Evolutionary conservation across 2,329 filamentous ascomycete genomes (phyloP).

Genomic region (Neopestalotiopsis clavispora): DNA sequence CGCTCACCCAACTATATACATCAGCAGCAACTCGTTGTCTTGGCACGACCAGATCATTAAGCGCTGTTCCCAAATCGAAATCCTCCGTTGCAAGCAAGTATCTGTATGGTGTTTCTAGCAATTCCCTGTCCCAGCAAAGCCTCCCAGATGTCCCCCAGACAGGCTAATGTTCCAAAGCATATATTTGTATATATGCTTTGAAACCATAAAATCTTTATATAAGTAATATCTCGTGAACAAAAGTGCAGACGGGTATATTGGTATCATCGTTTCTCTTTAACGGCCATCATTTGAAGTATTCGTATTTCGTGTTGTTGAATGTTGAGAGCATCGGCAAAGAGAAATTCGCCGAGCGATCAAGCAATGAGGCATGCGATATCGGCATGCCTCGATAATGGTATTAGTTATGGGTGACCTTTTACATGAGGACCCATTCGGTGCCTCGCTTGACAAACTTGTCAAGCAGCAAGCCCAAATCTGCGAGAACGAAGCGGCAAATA

Average conservation of each 20-base stretch:
- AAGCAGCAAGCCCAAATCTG: constrained; percentile 81
- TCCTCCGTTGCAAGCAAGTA: background rate
- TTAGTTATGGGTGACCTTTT: background rate
- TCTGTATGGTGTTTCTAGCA: background rate
- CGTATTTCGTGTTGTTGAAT: background rate
- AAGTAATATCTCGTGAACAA: background rate
- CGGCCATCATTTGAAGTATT: background rate
- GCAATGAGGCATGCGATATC: background rate
- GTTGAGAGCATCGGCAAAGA: background rate
- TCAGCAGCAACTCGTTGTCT: background rate
- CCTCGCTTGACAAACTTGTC: constrained; percentile 98
- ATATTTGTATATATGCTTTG: background rate
- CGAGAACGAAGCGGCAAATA: constrained; percentile 90
- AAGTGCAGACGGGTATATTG: background rate
- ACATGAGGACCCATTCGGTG: constrained; percentile 80
- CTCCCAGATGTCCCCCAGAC: background rate
- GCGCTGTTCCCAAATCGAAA: background rate
- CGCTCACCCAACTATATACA: background rate
- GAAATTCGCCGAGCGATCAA: background rate
- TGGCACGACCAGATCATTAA: background rate
- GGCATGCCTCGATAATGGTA: background rate
- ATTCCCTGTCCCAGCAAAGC: background rate
- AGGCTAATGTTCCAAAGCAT: background rate
- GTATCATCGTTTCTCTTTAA: background rate
- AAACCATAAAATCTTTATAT: background rate